Percentiles rank a stretch among this genome's conserved stretches.
phyloP scores from a whole-genome alignment of 2,329 filamentous ascomycete genomes.

The Cladosporium sp. region DNA sequence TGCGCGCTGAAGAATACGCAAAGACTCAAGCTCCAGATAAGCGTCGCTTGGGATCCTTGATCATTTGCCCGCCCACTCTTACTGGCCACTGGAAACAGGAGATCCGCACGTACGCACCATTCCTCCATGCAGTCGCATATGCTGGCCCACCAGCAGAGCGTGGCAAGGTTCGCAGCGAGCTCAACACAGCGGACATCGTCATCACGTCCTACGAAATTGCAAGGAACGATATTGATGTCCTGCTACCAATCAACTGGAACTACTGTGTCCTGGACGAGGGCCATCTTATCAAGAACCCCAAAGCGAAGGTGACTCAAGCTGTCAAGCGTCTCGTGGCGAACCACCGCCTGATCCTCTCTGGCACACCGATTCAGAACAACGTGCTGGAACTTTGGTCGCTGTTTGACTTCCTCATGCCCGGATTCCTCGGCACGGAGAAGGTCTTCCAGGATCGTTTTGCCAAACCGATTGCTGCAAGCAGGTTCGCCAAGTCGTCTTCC shows the following conservation, averaged over 20 bases:
- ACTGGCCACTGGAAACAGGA: slow-evolving; percentile 99
- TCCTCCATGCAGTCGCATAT: slow-evolving; percentile 83
- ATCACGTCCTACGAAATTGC: slow-evolving; percentile 98
- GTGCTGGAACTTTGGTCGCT: slow-evolving; percentile 95
- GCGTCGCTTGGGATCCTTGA: slow-evolving; percentile 79
- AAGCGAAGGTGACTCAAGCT: slow-evolving; percentile 89
- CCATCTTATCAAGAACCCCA: slow-evolving; percentile 97
- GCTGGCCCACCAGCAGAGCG: slow-evolving; percentile 84
- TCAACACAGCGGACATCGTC: slow-evolving; percentile 81
- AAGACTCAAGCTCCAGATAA: slow-evolving; percentile 75
- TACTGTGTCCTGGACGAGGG: slow-evolving; percentile 97
- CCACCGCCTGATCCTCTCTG: slow-evolving; percentile 91
- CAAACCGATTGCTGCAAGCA: slow-evolving; percentile 89
- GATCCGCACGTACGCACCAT: slow-evolving; percentile 91
- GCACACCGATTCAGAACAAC: slow-evolving; percentile 97
- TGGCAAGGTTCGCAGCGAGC: slow-evolving; percentile 61
- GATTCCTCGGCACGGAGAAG: slow-evolving; percentile 92
- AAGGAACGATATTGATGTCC: slow-evolving; percentile 84
- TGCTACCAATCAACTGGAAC: slow-evolving; percentile 86
- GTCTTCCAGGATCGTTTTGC: slow-evolving; percentile 95
- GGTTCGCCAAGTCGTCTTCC: slow-evolving; percentile 94
- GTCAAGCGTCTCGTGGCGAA: slow-evolving; percentile 89
- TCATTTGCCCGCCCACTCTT: slow-evolving; percentile 91
- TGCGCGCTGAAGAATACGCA: slow-evolving; percentile 83
- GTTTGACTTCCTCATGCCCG: slow-evolving; percentile 98